Evolutionary conservation across 2,329 filamentous ascomycete genomes (phyloP).

Genomic region (Hortaea werneckii): DNA sequence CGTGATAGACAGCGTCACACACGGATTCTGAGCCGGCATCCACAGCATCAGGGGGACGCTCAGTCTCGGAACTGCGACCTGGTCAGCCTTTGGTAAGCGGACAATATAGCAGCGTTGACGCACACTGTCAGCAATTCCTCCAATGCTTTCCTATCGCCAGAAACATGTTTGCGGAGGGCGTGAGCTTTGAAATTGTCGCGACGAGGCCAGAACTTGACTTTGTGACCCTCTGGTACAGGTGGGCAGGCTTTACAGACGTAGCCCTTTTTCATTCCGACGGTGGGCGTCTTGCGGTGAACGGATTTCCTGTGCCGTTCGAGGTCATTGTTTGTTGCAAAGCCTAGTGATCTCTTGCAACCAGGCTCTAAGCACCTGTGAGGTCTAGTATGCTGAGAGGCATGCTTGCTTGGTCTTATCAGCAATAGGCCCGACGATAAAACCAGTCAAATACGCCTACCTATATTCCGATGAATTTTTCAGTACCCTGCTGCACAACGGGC

Average conservation of each 20-base stretch:
- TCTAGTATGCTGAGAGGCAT: conserved; percentile 1
- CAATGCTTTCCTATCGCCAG: conserved; percentile 35
- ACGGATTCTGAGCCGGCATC: conserved; percentile 4
- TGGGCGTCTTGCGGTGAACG: conserved; percentile 46
- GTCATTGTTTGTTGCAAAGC: conserved; percentile 74
- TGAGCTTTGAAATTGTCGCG: conserved; percentile 82
- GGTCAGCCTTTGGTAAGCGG: conserved; percentile 1
- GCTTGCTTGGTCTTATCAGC: neutral
- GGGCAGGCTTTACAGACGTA: conserved; percentile 51
- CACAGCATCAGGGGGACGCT: conserved; percentile 4
- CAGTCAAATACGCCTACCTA: no score
- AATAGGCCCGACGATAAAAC: no score
- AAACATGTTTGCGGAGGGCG: conserved; percentile 55
- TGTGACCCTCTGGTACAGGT: conserved; percentile 43
- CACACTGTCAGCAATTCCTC: conserved; percentile 36
- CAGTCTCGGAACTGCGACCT: conserved; percentile 2
- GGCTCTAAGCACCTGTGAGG: neutral
- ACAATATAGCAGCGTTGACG: neutral
- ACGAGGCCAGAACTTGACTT: conserved; percentile 65
- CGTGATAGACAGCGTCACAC: neutral
- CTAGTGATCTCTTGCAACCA: conserved; percentile 27
- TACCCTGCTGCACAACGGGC: neutral
- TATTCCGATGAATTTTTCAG: conserved; percentile 3
- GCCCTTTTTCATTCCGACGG: conserved; percentile 32
- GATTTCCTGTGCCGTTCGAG: conserved; percentile 67